Percentiles rank a stretch among this genome's conserved stretches.
Conservation (phyloP, 176 grass and related monocot species). For the Oryza meridionalis region DNA sequence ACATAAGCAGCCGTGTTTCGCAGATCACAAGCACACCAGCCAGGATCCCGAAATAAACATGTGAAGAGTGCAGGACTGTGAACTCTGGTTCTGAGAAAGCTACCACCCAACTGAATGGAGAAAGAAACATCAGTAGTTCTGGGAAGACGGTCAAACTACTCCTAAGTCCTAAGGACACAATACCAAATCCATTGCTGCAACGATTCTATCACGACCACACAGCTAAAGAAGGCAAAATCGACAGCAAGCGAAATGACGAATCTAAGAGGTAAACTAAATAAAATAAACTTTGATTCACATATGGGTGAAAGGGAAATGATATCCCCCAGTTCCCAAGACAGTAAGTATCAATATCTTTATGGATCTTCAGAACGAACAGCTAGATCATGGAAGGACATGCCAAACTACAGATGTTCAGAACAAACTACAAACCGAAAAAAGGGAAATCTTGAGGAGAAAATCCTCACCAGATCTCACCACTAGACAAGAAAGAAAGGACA, state of each 20-base stretch:
- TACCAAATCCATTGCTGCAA: not conserved
- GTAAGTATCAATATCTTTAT: not conserved
- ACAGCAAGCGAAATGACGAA: not conserved
- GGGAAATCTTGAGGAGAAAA: not conserved
- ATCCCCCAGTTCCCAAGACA: not conserved
- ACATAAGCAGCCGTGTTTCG: slow-evolving; percentile 13
- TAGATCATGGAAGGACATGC: not conserved
- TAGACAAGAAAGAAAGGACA: not conserved
- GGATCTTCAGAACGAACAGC: not conserved
- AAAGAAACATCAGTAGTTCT: not conserved
- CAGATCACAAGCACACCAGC: not conserved
- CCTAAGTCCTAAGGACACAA: not conserved
- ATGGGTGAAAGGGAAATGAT: not conserved
- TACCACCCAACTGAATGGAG: not conserved
- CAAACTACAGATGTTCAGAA: too few relatives aligned
- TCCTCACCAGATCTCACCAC: not conserved
- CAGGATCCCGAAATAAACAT: not conserved
- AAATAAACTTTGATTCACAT: not conserved
- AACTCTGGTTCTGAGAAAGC: not conserved
- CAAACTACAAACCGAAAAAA: not conserved
- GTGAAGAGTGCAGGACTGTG: not conserved
- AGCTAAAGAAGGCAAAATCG: not conserved
- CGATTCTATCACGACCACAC: not conserved
- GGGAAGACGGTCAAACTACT: not conserved
- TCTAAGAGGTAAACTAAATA: not conserved